Conservation (phyloP, 78 protist species). For the Trichosphaerium sp. region DNA sequence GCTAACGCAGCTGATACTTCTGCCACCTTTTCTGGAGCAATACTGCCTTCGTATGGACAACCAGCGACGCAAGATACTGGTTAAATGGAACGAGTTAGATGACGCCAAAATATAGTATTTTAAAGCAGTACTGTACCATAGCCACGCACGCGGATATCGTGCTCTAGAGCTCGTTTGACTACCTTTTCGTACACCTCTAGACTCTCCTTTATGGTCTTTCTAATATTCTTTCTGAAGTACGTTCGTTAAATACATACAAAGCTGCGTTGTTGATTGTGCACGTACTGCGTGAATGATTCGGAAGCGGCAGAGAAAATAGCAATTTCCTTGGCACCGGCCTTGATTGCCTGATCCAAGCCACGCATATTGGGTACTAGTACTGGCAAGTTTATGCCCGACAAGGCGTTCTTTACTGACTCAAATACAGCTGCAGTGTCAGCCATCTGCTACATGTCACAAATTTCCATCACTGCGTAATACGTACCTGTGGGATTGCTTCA, state of each 20-base stretch:
- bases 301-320: slow-evolving; percentile 77
- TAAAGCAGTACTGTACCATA: neutral
- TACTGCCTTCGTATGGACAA: slow-evolving; percentile 79
- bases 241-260: too few species aligned
- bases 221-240: slow-evolving; percentile 65
- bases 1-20: slow-evolving; percentile 41
- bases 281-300: slow-evolving; percentile 52
- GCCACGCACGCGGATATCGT: slow-evolving; percentile 54
- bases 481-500: slow-evolving; percentile 78
- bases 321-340: slow-evolving; percentile 56
- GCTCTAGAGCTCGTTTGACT: slow-evolving; percentile 26
- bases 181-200: slow-evolving; percentile 57
- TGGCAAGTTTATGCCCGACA: slow-evolving; percentile 56
- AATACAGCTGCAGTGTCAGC: slow-evolving; percentile 37
- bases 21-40: slow-evolving; percentile 29
- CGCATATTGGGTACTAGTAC: slow-evolving; percentile 73
- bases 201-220: slow-evolving; percentile 52
- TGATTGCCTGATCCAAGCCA: slow-evolving; percentile 60
- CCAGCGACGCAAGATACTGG: slow-evolving; percentile 82
- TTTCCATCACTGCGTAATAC: neutral
- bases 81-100: neutral
- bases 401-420: neutral
- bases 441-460: slow-evolving; percentile 29
- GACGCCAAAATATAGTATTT: neutral
- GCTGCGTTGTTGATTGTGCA: too few species aligned